phyloP scores from a whole-genome alignment of 495 filamentous ascomycete genomes.

The Penicillium maclennaniae region DNA sequence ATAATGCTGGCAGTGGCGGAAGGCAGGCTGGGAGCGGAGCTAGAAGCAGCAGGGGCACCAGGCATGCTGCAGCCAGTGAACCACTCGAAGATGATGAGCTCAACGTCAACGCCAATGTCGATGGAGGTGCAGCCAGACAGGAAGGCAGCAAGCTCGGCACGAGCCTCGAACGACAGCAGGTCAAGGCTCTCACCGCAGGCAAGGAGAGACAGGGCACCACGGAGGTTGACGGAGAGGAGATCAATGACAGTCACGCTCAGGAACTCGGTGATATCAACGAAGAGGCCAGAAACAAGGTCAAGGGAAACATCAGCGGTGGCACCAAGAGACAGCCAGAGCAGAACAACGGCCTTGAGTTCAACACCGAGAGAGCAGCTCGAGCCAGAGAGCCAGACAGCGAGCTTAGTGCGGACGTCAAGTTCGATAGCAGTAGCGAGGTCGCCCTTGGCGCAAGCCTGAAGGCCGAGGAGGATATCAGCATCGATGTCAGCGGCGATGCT shows the following conservation, averaged over 20 bases:
- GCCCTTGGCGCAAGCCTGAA: constrained; percentile 33
- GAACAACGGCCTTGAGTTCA: constrained; percentile 40
- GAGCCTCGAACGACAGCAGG: constrained; percentile 31
- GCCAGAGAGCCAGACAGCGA: constrained; percentile 40
- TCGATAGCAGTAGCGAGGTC: constrained; percentile 29
- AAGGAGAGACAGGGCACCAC: constrained; percentile 33
- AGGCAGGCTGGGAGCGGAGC: constrained; percentile 22
- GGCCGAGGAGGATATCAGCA: constrained; percentile 26
- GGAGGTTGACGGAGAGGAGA: constrained; percentile 33
- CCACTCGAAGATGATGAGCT: constrained; percentile 42
- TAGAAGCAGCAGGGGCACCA: constrained; percentile 19
- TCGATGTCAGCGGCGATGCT: constrained; percentile 26
- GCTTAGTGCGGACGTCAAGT: constrained; percentile 29
- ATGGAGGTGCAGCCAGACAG: constrained; percentile 30
- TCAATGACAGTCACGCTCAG: constrained; percentile 25
- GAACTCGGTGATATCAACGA: constrained; percentile 29
- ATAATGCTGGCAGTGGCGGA: not conserved
- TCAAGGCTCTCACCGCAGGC: constrained; percentile 35
- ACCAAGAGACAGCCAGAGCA: constrained; percentile 41
- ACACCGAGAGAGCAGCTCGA: constrained; percentile 36
- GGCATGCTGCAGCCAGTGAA: constrained; percentile 38
- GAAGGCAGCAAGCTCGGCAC: constrained; percentile 42
- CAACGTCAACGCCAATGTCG: constrained; percentile 28
- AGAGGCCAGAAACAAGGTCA: constrained; percentile 27
- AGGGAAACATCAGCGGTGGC: constrained; percentile 28